These are phyloP conservation scores for Candida boleticola DNA, from an alignment of 805 yeast species.

Conservation along the genomic window DNA sequence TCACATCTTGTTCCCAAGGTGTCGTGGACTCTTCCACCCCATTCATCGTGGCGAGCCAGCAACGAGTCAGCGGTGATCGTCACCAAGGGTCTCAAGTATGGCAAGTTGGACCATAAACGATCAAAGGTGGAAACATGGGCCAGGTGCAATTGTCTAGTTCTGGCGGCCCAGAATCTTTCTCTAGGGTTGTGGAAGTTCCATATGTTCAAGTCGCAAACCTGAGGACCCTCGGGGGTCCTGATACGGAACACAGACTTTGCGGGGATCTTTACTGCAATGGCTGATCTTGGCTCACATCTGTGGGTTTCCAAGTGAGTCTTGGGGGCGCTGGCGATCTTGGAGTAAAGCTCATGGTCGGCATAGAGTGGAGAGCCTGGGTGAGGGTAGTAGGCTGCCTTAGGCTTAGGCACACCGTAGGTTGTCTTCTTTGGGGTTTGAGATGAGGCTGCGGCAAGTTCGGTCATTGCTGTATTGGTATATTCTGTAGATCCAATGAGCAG, in stretches of 20 bases:
- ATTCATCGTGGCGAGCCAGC: slow-evolving; percentile 54
- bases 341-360: slow-evolving; percentile 49
- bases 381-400: slow-evolving; percentile 57
- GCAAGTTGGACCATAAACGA: slow-evolving; percentile 63
- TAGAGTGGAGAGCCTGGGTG: slow-evolving; percentile 52
- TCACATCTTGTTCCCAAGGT: slow-evolving; percentile 68
- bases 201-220: slow-evolving; percentile 66
- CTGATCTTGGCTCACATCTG: slow-evolving; percentile 53
- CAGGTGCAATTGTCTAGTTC: slow-evolving; percentile 64
- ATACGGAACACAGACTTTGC: slow-evolving; percentile 58
- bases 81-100: slow-evolving; percentile 61
- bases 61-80: slow-evolving; percentile 64
- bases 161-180: slow-evolving; percentile 67
- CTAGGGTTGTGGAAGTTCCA: slow-evolving; percentile 63
- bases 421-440: slow-evolving; percentile 33
- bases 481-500: too few relatives aligned
- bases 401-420: slow-evolving; percentile 38
- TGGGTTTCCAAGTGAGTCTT: slow-evolving; percentile 43
- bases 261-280: slow-evolving; percentile 62
- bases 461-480: slow-evolving; percentile 5
- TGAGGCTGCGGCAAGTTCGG: slow-evolving; percentile 19
- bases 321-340: slow-evolving; percentile 40
- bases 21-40: slow-evolving; percentile 67
- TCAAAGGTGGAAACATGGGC: slow-evolving; percentile 62
- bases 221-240: slow-evolving; percentile 68